These are phyloP conservation scores for Lodderomyces theae DNA, from an alignment of 1,139 yeast species.

Conservation along the genomic window DNA sequence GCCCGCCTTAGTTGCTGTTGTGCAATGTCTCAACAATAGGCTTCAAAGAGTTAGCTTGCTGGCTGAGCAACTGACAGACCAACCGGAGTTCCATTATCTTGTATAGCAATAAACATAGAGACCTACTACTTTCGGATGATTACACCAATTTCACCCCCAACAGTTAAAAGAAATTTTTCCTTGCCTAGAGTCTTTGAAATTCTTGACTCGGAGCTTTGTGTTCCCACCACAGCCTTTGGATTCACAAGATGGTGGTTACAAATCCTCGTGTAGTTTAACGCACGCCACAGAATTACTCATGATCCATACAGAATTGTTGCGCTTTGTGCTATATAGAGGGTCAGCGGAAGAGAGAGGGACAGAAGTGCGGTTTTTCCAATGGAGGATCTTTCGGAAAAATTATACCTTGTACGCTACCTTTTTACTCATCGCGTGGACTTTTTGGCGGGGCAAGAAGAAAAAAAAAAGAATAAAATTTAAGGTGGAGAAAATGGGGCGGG, in stretches of 20 bases:
- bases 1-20: constrained; percentile 1
- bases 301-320: not conserved
- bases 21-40: not conserved
- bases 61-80: too few relatives aligned
- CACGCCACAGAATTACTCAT: too few relatives aligned
- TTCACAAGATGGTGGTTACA: not conserved
- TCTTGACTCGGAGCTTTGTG: too few relatives aligned
- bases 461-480: not conserved
- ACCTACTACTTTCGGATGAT: too few relatives aligned
- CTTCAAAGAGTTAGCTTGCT: too few relatives aligned
- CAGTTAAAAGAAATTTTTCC: too few relatives aligned
- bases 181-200: too few relatives aligned
- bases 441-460: too few relatives aligned
- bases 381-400: constrained; percentile 7
- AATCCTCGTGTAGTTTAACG: too few relatives aligned
- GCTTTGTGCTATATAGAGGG: constrained; percentile 1
- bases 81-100: not conserved
- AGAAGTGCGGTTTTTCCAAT: constrained; percentile 1
- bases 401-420: not conserved
- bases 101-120: not conserved
- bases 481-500: not conserved
- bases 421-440: not conserved
- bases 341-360: not conserved
- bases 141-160: too few relatives aligned
- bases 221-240: not conserved